Evolutionary conservation across 73 alveolate species (phyloP), one percentile per base, ranked within the genome.

Genomic region (Uronychia setigera): DNA sequence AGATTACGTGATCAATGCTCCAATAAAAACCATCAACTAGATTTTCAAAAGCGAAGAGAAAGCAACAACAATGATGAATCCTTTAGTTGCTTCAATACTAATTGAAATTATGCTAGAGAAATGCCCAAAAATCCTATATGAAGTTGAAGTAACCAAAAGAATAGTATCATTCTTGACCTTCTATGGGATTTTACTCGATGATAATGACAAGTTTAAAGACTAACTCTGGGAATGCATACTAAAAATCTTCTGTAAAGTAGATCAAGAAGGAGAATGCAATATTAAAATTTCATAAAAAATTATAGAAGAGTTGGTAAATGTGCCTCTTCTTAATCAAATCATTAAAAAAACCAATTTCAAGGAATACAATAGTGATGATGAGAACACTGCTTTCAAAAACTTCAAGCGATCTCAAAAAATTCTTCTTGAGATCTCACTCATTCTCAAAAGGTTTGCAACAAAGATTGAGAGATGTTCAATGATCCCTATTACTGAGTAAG

Each of bases 51-150:
- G 82, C 58, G 94, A 88, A 59, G 60, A 80, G 19, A 85, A 59
- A 31, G 94, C 94, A 1, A 32, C 88, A 0, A 28, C 67, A 77
- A 75, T 80, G 26, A 88, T 77, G 79, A 88, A 88, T 80, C 88
- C 85, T 27, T 82, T 81, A 33, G 60, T 88, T 5, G 26, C 25
- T 30, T 19, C 34, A 14, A 59, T 29, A 25, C 1, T 79, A 19
- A 34, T 79, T 13, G 33, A 59, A 33, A 19, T 79, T 31, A 1
- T n/a, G 28, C 31, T 79, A 9, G 33, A 33, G 28, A 59, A 30
- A 13, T 79, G 85, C 31, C 85, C 85, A 11, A 76, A 79, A 31
- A n/a, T 79, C 77, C n/a, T 79, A 1, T 33, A 32, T 13, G 85
- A 79, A 79, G 28, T 32, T 9, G 75, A 32, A 19, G 30, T 1